These are phyloP conservation scores for Phytophthora quininea DNA, from an alignment of 352 stramenopile species.

Conservation along the genomic window DNA sequence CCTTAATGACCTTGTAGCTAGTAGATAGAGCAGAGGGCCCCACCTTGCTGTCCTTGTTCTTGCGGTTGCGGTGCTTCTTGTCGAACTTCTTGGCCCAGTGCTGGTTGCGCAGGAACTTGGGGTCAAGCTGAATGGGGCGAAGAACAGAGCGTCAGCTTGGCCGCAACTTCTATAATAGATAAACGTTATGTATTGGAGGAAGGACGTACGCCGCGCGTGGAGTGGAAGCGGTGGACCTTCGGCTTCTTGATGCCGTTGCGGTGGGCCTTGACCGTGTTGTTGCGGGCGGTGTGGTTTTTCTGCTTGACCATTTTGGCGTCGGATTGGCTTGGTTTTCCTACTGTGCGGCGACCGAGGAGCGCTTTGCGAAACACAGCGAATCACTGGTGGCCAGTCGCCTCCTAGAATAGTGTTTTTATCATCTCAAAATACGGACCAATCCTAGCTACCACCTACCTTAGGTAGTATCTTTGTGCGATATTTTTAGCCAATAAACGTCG, in stretches of 20 bases:
- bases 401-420: too few relatives aligned
- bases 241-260: conserved; percentile 98
- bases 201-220: conserved; percentile 90
- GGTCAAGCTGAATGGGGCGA: conserved; percentile 96
- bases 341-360: conserved; percentile 25
- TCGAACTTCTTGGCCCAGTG: conserved; percentile 99
- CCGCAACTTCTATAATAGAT: too few relatives aligned
- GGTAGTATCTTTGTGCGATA: too few relatives aligned
- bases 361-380: conserved; percentile 11
- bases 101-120: conserved; percentile 98
- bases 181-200: too few relatives aligned
- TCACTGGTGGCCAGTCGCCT: conserved; percentile 39
- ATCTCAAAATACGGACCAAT: too few relatives aligned
- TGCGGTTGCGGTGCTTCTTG: conserved; percentile 85
- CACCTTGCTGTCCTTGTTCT: conserved; percentile 58
- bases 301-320: conserved; percentile 90
- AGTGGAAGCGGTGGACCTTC: conserved; percentile 95
- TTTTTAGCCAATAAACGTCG: too few relatives aligned
- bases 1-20: neutral
- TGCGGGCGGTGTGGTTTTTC: conserved; percentile 98
- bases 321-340: conserved; percentile 65
- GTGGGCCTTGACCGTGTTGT: conserved; percentile 97
- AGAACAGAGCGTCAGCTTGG: too few relatives aligned
- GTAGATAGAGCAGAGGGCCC: too few relatives aligned
- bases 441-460: too few relatives aligned